Evolutionary conservation across 352 stramenopile species (phyloP).

Genomic region (Pythium monospermum): DNA sequence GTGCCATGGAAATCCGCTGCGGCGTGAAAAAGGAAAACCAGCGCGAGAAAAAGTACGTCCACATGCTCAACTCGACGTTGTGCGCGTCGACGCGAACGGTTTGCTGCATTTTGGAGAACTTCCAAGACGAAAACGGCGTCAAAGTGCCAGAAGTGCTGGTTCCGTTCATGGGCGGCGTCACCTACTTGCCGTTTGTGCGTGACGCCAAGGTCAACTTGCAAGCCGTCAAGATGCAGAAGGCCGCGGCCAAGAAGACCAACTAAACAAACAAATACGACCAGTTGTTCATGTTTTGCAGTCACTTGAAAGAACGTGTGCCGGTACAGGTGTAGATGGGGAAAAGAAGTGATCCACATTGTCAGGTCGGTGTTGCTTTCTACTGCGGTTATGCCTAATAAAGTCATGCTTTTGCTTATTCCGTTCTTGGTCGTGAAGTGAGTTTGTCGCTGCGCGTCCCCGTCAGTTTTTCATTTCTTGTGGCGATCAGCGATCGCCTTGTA

Average conservation of each 20-base stretch:
- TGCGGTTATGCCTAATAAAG: no score
- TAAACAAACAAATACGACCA: no score
- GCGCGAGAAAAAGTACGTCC: conserved; percentile 96
- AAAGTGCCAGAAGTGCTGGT: conserved; percentile 96
- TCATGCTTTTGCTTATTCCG: no score
- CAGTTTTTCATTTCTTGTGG: conserved; percentile 8
- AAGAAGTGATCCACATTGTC: no score
- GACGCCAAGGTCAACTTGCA: conserved; percentile 91
- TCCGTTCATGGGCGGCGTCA: conserved; percentile 97
- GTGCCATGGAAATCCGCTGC: conserved; percentile 97
- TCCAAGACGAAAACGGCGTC: conserved; percentile 96
- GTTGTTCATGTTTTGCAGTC: no score
- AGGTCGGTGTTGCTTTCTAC: no score
- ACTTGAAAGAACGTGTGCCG: no score
- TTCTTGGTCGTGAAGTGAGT: no score
- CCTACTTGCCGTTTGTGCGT: conserved; percentile 98
- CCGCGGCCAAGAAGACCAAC: conserved; percentile 89
- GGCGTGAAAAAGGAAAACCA: conserved; percentile 95
- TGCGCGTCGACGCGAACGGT: conserved; percentile 98
- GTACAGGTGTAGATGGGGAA: no score
- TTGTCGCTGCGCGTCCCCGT: background rate
- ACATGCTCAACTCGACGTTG: conserved; percentile 99
- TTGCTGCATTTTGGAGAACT: conserved; percentile 99
- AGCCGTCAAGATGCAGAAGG: conserved; percentile 94
- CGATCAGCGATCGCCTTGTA: conserved; percentile 46